Evolutionary conservation across 2,329 filamentous ascomycete genomes (phyloP).

Genomic region (Hypoxylon sp.): DNA sequence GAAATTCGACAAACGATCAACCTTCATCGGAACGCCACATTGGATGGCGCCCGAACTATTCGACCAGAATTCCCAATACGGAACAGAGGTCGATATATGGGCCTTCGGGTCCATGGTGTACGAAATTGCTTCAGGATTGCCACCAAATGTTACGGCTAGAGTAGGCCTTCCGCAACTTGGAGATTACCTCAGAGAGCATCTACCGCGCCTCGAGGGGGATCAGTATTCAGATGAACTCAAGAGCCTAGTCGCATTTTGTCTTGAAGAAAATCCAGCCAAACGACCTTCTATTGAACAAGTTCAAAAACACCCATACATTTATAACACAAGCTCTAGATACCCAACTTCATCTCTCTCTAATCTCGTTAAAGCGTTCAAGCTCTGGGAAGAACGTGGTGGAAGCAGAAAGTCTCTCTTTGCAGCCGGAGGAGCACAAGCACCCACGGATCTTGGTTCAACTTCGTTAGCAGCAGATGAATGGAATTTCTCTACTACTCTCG

Average conservation of each 20-base stretch:
- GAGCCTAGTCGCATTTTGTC: constrained; percentile 79
- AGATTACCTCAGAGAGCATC: constrained; percentile 70
- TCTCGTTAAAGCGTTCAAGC: constrained; percentile 78
- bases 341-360: constrained; percentile 75
- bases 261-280: constrained; percentile 76
- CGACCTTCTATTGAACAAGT: constrained; percentile 79
- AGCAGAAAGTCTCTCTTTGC: constrained; percentile 76
- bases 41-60: constrained; percentile 91
- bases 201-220: constrained; percentile 79
- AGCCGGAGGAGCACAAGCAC: constrained; percentile 70
- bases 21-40: constrained; percentile 85
- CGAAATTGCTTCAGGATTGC: constrained; percentile 84
- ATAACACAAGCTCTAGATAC: constrained; percentile 72
- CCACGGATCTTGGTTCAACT: constrained; percentile 61
- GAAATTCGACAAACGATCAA: constrained; percentile 82
- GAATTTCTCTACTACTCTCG: constrained; percentile 77
- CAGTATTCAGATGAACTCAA: constrained; percentile 78
- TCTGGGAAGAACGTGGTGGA: constrained; percentile 83
- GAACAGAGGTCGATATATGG: constrained; percentile 85
- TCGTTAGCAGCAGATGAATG: constrained; percentile 71
- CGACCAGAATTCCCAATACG: constrained; percentile 74
- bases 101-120: constrained; percentile 85
- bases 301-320: constrained; percentile 78
- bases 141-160: constrained; percentile 75
- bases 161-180: constrained; percentile 67